A percentile compares a stretch with the other conserved stretches of the same genome.
These are phyloP conservation scores for Eutrema heterophyllum DNA, from an alignment of 345 rosid genomes.

Conservation along the genomic window DNA sequence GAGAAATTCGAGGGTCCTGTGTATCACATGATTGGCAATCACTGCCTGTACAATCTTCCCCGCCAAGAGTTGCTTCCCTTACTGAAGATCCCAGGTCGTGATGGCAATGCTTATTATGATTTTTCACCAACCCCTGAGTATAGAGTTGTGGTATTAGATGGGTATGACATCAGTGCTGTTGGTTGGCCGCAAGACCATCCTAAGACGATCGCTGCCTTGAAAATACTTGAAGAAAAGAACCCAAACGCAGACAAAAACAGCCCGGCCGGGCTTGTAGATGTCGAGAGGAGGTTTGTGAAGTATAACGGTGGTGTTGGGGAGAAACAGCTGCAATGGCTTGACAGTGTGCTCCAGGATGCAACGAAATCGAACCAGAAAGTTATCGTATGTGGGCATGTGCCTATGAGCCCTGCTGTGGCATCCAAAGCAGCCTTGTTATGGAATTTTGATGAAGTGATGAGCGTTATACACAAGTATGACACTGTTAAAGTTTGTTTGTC, in stretches of 20 bases:
- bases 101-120: slow-evolving; percentile 69
- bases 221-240: slow-evolving; percentile 58
- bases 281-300: slow-evolving; percentile 81
- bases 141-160: slow-evolving; percentile 76
- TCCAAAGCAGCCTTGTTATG: slow-evolving; percentile 60
- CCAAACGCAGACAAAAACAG: slow-evolving; percentile 85
- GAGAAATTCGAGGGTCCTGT: slow-evolving; percentile 62
- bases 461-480: slow-evolving; percentile 51
- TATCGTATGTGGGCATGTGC: slow-evolving; percentile 79
- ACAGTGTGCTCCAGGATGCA: slow-evolving; percentile 60
- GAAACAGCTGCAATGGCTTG: slow-evolving; percentile 75
- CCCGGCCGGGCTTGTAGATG: slow-evolving; percentile 59
- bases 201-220: slow-evolving; percentile 55
- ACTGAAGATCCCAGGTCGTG: slow-evolving; percentile 49
- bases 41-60: slow-evolving; percentile 94
- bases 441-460: slow-evolving; percentile 86
- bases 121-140: slow-evolving; percentile 67
- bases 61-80: slow-evolving; percentile 69
- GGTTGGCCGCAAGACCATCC: slow-evolving; percentile 85
- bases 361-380: slow-evolving; percentile 60
- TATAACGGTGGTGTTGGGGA: slow-evolving; percentile 87
- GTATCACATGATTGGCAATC: slow-evolving; percentile 91
- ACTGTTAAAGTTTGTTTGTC: slow-evolving; percentile 82
- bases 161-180: slow-evolving; percentile 81
- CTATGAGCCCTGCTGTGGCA: slow-evolving; percentile 61